A percentile compares a stretch with the other conserved stretches of the same genome.
Evolutionary conservation across 1,284 basidiomycete species (phyloP).

Genomic region (Ceratobasidium sp.): DNA sequence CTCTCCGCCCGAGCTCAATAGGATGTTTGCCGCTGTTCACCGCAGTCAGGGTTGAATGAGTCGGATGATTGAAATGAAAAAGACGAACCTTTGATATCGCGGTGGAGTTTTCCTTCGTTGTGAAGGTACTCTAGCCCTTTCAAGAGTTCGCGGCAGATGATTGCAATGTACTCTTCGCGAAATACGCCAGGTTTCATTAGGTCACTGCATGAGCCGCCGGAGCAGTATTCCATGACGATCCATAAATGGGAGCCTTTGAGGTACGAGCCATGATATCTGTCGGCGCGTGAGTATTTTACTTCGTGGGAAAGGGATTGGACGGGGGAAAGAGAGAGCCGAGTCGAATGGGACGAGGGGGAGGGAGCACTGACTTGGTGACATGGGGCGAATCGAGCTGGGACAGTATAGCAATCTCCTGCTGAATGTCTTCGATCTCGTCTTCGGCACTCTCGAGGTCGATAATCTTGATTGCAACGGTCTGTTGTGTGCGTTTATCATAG

Average conservation of each 20-base stretch:
- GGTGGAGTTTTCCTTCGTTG: conserved; percentile 93
- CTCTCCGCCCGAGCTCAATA: conserved; percentile 92
- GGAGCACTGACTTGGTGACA: conserved; percentile 83
- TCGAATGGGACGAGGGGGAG: conserved; percentile 37
- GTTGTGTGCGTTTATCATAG: conserved; percentile 90
- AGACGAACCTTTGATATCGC: conserved; percentile 91
- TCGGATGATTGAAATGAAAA: neutral
- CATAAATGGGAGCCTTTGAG: conserved; percentile 95
- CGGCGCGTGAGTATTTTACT: conserved; percentile 41
- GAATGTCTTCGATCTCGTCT: conserved; percentile 99
- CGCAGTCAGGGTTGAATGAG: neutral
- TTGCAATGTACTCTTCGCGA: conserved; percentile 98
- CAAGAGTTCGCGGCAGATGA: conserved; percentile 91
- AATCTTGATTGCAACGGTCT: conserved; percentile 97
- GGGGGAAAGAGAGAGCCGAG: neutral
- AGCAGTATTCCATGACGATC: conserved; percentile 99
- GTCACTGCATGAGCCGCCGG: conserved; percentile 85
- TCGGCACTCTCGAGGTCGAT: conserved; percentile 99
- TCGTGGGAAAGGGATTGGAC: conserved; percentile 38
- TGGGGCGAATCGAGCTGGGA: conserved; percentile 96
- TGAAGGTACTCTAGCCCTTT: conserved; percentile 95
- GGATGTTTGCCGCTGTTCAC: conserved; percentile 85
- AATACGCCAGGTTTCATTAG: conserved; percentile 98
- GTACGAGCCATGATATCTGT: conserved; percentile 92
- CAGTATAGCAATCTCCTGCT: conserved; percentile 98